Evolutionary conservation across 2,329 filamentous ascomycete genomes (phyloP).

Genomic region (Aspergillus sp.): DNA sequence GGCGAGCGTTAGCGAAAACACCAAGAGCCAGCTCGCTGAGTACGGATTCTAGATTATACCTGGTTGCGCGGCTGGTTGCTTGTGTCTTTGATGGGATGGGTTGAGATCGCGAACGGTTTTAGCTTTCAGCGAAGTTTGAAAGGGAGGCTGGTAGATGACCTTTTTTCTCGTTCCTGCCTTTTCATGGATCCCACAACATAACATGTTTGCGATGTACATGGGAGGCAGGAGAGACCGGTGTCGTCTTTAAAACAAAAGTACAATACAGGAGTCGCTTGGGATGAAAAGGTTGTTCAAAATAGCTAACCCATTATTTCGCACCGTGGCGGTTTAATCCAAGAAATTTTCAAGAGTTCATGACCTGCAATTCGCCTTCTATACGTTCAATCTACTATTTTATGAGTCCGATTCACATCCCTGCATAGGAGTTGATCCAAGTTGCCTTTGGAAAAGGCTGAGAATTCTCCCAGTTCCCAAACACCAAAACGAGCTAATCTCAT

Average conservation of each 20-base stretch:
- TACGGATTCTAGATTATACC: conserved; percentile 76
- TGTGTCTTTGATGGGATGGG: conserved; percentile 41
- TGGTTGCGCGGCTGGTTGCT: conserved; percentile 40
- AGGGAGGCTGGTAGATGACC: conserved; percentile 43
- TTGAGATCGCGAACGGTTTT: conserved; percentile 43
- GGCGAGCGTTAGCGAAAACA: conserved; percentile 82
- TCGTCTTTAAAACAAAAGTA: conserved; percentile 32
- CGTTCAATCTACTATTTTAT: not conserved
- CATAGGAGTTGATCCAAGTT: too few relatives aligned
- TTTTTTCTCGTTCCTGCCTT: conserved; percentile 34
- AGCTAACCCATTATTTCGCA: conserved; percentile 41
- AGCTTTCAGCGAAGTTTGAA: conserved; percentile 38
- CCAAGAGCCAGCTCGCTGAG: conserved; percentile 80
- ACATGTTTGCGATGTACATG: conserved; percentile 38
- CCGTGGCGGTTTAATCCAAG: conserved; percentile 46
- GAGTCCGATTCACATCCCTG: too few relatives aligned
- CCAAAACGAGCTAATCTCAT: too few relatives aligned
- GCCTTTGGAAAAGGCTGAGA: too few relatives aligned
- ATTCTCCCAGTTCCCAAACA: too few relatives aligned
- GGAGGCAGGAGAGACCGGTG: conserved; percentile 28
- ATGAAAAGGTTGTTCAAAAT: conserved; percentile 45
- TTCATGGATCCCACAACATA: conserved; percentile 35
- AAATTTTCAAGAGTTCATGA: conserved; percentile 39
- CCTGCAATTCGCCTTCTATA: conserved; percentile 23
- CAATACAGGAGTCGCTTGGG: conserved; percentile 41